Evolutionary conservation across 306 rosid species (phyloP).

Genomic region (Casuarina cunninghamiana): DNA sequence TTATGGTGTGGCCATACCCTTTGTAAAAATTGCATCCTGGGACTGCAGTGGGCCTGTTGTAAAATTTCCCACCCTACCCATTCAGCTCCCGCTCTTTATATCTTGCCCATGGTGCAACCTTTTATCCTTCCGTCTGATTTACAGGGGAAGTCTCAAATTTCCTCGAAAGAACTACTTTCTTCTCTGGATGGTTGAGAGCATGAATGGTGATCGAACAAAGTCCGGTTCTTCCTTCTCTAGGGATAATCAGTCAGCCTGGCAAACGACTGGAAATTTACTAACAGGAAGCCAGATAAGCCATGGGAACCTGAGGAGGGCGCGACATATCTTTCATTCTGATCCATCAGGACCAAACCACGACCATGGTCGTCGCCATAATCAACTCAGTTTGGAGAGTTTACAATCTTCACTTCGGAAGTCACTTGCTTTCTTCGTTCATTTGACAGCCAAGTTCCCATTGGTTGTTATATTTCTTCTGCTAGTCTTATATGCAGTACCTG

Average conservation of each 20-base stretch:
- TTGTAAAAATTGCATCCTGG: conserved; percentile 92
- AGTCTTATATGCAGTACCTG: conserved; percentile 83
- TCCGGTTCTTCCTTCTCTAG: conserved; percentile 54
- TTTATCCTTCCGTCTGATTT: conserved; percentile 82
- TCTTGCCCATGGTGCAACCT: conserved; percentile 99
- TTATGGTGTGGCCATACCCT: conserved; percentile 99
- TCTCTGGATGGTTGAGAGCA: conserved; percentile 99
- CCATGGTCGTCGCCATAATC: conserved; percentile 33
- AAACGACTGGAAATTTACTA: conserved; percentile 46
- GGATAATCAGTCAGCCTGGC: conserved; percentile 58
- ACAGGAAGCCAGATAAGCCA: conserved; percentile 48
- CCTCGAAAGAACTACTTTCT: conserved; percentile 97
- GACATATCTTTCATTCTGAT: conserved; percentile 47
- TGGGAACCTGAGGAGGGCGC: conserved; percentile 61
- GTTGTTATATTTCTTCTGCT: conserved; percentile 79
- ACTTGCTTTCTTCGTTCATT: conserved; percentile 70
- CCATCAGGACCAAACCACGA: conserved; percentile 33
- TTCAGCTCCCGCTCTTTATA: conserved; percentile 95
- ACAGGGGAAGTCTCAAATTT: conserved; percentile 72
- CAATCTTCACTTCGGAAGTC: conserved; percentile 61
- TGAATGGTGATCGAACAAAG: conserved; percentile 82
- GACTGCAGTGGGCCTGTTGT: conserved; percentile 96
- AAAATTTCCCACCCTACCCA: conserved; percentile 85
- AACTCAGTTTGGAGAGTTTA: conserved; percentile 54
- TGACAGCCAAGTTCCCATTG: conserved; percentile 95